These are phyloP conservation scores for Psilocybe sp. DNA, from an alignment of 768 basidiomycete species.

Conservation along the genomic window DNA sequence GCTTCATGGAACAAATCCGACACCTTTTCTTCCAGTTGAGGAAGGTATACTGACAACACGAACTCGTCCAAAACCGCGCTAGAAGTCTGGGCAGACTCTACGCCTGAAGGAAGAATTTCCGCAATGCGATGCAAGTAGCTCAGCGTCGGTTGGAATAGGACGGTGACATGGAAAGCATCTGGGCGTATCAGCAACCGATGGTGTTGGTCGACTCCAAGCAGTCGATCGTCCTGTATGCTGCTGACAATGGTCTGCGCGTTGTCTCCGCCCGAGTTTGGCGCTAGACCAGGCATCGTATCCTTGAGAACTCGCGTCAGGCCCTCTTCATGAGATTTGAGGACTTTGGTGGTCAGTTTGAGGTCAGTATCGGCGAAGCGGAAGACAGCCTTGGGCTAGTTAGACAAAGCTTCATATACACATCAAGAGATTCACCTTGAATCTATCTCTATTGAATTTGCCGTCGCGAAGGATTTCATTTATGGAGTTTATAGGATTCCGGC, in stretches of 20 bases:
- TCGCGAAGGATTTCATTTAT: slow-evolving; percentile 93
- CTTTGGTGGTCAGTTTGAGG: slow-evolving; percentile 61
- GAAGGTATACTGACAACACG: slow-evolving; percentile 87
- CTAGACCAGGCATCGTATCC: slow-evolving; percentile 92
- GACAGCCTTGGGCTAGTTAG: slow-evolving; percentile 49
- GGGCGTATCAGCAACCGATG: slow-evolving; percentile 86
- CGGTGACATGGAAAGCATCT: slow-evolving; percentile 91
- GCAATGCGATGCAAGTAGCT: slow-evolving; percentile 76
- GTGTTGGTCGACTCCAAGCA: slow-evolving; percentile 69
- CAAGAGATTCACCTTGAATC: slow-evolving; percentile 55
- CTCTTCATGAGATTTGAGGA: slow-evolving; percentile 77
- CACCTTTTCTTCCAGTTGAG: slow-evolving; percentile 94
- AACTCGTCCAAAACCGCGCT: slow-evolving; percentile 86
- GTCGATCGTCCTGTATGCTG: slow-evolving; percentile 67
- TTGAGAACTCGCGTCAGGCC: slow-evolving; percentile 79
- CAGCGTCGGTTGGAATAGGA: slow-evolving; percentile 92
- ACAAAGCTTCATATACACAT: neutral
- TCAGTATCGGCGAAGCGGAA: slow-evolving; percentile 95
- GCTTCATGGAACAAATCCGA: slow-evolving; percentile 83
- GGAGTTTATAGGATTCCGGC: slow-evolving; percentile 86
- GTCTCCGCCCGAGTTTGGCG: slow-evolving; percentile 64
- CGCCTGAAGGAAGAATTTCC: slow-evolving; percentile 68
- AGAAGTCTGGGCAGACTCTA: slow-evolving; percentile 63
- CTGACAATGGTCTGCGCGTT: slow-evolving; percentile 60
- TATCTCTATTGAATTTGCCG: slow-evolving; percentile 76